phyloP scores from a whole-genome alignment of 208 protist genomes.

The Acanthamoeba sp. region DNA sequence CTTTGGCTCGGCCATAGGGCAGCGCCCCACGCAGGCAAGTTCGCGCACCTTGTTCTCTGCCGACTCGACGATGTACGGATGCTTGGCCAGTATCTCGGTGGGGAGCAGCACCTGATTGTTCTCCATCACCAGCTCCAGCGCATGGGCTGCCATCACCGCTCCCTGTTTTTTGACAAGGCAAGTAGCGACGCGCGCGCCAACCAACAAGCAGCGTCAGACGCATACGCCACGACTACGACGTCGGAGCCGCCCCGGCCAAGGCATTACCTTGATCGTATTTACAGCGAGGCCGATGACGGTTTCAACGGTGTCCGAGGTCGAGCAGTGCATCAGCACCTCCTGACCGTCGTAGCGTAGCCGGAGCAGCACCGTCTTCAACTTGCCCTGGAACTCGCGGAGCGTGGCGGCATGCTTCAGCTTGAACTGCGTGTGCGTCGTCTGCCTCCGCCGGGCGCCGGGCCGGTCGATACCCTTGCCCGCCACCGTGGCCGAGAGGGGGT shows the following conservation, averaged over 20 bases:
- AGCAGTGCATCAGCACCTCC: background rate
- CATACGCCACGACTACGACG: too few species aligned
- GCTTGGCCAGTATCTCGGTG: background rate
- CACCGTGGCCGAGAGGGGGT: background rate
- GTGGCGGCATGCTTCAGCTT: background rate
- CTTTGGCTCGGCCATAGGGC: too few species aligned
- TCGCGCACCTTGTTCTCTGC: background rate
- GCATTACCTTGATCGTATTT: background rate
- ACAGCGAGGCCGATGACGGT: background rate
- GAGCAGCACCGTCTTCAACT: background rate
- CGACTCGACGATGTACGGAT: conserved; percentile 7
- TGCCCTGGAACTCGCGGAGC: background rate
- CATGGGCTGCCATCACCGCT: background rate
- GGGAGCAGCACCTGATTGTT: background rate
- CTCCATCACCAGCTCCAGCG: conserved; percentile 1
- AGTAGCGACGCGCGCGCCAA: too few species aligned
- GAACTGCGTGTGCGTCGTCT: background rate
- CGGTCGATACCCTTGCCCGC: background rate
- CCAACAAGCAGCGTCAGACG: too few species aligned
- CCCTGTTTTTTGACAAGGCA: too few species aligned
- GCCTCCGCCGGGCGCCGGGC: background rate
- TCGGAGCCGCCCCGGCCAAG: too few species aligned
- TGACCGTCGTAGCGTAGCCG: background rate
- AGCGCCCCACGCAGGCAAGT: background rate
- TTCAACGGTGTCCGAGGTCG: background rate